Conservation (phyloP, 2,329 filamentous ascomycete genomes). For the Cercospora sp. region DNA sequence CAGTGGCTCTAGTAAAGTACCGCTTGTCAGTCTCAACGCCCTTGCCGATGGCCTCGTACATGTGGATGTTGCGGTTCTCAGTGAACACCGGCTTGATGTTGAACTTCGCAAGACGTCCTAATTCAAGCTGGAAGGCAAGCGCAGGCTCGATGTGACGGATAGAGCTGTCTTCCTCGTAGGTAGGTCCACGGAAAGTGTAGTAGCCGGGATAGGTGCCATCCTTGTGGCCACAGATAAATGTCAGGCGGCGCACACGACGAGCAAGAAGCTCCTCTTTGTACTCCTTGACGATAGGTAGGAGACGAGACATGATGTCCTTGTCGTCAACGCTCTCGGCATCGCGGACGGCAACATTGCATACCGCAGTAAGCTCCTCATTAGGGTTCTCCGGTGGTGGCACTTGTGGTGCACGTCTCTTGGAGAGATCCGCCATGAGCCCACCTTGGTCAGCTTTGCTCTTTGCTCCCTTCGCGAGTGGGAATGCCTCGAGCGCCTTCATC, state of each 20-base stretch:
- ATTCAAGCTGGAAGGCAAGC: conserved; percentile 96
- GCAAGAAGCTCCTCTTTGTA: conserved; percentile 81
- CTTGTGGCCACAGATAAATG: conserved; percentile 92
- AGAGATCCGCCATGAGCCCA: conserved; percentile 67
- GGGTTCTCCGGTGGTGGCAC: conserved; percentile 54
- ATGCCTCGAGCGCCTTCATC: conserved; percentile 77
- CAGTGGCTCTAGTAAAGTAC: conserved; percentile 96
- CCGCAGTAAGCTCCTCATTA: conserved; percentile 80
- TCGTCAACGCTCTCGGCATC: conserved; percentile 85
- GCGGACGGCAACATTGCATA: conserved; percentile 87
- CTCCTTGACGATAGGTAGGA: conserved; percentile 72
- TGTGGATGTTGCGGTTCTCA: conserved; percentile 98
- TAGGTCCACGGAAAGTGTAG: conserved; percentile 95
- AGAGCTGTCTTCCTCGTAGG: conserved; percentile 86
- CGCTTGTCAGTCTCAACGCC: conserved; percentile 94
- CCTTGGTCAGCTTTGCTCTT: conserved; percentile 50
- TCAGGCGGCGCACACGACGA: conserved; percentile 82
- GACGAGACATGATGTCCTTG: conserved; percentile 73
- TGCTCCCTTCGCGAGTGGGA: conserved; percentile 55
- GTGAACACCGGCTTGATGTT: conserved; percentile 98
- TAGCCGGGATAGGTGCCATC: conserved; percentile 95
- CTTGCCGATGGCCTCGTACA: conserved; percentile 96
- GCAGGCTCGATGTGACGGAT: conserved; percentile 97
- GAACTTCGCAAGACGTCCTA: conserved; percentile 92
- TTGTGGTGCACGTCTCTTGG: conserved; percentile 62